A percentile compares a stretch with the other conserved stretches of the same genome.
Evolutionary conservation across 2,329 filamentous ascomycete genomes (phyloP).

Genomic region (Aplosporella prunicola): DNA sequence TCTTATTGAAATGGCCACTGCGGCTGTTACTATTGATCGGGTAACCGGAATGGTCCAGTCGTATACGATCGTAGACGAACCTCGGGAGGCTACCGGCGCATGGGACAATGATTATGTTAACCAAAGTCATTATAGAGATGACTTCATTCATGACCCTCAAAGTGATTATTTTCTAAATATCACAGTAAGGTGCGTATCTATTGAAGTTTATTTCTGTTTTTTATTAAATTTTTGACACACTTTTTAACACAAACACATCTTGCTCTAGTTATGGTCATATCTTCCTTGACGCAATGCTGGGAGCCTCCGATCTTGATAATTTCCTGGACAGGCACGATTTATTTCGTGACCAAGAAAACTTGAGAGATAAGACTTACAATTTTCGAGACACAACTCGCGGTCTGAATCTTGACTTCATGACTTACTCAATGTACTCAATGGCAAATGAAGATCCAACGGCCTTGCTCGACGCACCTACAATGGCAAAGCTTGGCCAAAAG

Average conservation of each 20-base stretch:
- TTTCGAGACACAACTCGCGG: conserved; percentile 18
- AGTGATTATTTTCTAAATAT: conserved; percentile 12
- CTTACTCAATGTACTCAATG: conserved; percentile 21
- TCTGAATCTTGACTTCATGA: conserved; percentile 24
- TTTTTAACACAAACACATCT: no score
- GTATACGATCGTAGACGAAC: conserved; percentile 7
- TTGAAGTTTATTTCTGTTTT: no score
- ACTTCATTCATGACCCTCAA: neutral
- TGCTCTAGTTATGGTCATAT: conserved; percentile 12
- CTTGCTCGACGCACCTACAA: conserved; percentile 12
- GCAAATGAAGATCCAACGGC: conserved; percentile 15
- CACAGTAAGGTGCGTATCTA: no score
- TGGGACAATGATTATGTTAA: conserved; percentile 12
- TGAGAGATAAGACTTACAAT: conserved; percentile 17
- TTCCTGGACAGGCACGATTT: no score
- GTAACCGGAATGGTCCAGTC: conserved; percentile 7
- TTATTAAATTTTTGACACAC: no score
- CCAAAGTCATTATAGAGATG: conserved; percentile 1
- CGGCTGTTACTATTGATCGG: conserved; percentile 12
- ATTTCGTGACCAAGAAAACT: neutral
- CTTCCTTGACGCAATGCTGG: conserved; percentile 13
- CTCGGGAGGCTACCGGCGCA: neutral
- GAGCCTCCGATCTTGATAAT: no score
- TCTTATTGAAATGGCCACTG: conserved; percentile 14
- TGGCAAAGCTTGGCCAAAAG: conserved; percentile 13